These are phyloP conservation scores for Dichomitus squalens DNA, from an alignment of 1,284 basidiomycete species.

Conservation along the genomic window DNA sequence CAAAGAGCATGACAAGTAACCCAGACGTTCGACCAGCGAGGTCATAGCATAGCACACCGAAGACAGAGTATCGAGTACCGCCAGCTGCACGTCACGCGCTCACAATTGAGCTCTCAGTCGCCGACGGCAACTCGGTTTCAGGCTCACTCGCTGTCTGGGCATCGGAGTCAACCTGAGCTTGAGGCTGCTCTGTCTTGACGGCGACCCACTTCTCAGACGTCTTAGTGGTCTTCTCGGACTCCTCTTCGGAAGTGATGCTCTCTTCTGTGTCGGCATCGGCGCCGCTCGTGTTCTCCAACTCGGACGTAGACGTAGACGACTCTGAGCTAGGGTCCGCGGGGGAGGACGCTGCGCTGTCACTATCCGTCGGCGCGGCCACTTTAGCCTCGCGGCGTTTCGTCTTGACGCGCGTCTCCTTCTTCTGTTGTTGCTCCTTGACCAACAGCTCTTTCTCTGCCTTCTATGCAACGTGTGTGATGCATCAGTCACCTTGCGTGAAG, in stretches of 20 bases:
- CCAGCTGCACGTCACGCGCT: too few species aligned
- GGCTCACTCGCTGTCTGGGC: background rate
- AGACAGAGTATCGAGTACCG: background rate
- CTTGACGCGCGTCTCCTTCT: slow-evolving; percentile 56
- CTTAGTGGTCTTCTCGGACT: slow-evolving; percentile 43
- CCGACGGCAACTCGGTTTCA: background rate
- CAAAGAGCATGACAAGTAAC: background rate
- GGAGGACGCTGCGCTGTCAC: slow-evolving; percentile 30
- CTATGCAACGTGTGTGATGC: slow-evolving; percentile 19
- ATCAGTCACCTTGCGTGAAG: background rate
- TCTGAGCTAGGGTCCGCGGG: slow-evolving; percentile 23
- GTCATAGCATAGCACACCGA: background rate
- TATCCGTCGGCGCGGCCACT: slow-evolving; percentile 20
- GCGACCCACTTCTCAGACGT: slow-evolving; percentile 63
- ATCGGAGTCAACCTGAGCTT: slow-evolving; percentile 4
- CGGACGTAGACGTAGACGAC: slow-evolving; percentile 47
- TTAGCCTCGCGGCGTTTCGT: slow-evolving; percentile 51
- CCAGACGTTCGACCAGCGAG: background rate
- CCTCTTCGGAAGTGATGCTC: slow-evolving; percentile 73
- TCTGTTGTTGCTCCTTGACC: slow-evolving; percentile 18
- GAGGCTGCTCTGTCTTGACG: slow-evolving; percentile 60
- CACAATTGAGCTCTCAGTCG: background rate
- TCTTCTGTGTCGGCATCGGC: slow-evolving; percentile 73
- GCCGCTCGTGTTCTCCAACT: slow-evolving; percentile 59
- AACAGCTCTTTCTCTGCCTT: slow-evolving; percentile 37